Percentiles rank a stretch among this genome's conserved stretches.
phyloP scores from a whole-genome alignment of 179 eudicot species.

The Actinidia arguta region DNA sequence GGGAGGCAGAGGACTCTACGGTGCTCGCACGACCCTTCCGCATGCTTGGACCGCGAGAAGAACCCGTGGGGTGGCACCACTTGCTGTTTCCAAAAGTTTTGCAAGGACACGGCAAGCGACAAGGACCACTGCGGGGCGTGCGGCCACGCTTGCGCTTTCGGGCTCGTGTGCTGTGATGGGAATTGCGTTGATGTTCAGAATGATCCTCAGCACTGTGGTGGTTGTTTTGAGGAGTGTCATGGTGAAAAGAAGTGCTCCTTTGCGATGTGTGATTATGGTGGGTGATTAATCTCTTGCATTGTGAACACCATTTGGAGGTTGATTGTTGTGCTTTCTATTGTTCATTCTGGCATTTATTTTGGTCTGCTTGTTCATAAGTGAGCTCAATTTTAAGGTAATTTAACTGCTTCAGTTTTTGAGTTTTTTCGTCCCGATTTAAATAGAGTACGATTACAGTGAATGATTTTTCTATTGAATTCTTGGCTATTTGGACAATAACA shows the following conservation, averaged over 20 bases:
- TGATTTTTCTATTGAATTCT: no score
- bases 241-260: slow-evolving; percentile 20
- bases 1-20: slow-evolving; percentile 28
- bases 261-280: slow-evolving; percentile 34
- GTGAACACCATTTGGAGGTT: neutral
- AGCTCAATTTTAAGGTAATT: no score
- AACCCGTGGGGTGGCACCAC: slow-evolving; percentile 34
- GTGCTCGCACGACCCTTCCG: slow-evolving; percentile 26
- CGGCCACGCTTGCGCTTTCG: slow-evolving; percentile 27
- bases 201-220: slow-evolving; percentile 35
- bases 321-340: neutral
- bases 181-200: slow-evolving; percentile 32
- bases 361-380: no score
- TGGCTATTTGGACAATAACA: no score
- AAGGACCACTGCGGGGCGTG: slow-evolving; percentile 29
- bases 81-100: slow-evolving; percentile 32
- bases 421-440: no score
- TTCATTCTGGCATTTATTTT: neutral
- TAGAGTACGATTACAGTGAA: no score
- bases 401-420: no score
- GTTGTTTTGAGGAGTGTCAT: slow-evolving; percentile 35
- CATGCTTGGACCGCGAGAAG: slow-evolving; percentile 33
- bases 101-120: slow-evolving; percentile 28
- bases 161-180: slow-evolving; percentile 33
- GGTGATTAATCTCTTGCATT: neutral